Evolutionary conservation across 352 stramenopile species (phyloP).

Genomic region (Globisporangium heterothallicum): DNA sequence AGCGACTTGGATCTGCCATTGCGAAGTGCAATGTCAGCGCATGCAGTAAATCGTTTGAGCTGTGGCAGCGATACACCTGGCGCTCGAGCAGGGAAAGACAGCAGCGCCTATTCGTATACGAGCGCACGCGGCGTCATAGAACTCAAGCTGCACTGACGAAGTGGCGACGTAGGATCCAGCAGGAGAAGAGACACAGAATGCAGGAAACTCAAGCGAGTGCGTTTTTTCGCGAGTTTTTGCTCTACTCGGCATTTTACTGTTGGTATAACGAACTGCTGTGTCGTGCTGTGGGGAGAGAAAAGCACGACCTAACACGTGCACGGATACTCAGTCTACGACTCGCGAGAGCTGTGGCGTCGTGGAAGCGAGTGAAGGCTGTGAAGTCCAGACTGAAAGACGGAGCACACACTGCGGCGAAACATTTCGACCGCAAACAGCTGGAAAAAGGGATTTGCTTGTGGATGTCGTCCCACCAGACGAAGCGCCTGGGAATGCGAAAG

Average conservation of each 20-base stretch:
- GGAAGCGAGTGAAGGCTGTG: not conserved
- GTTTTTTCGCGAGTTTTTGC: conserved; percentile 26
- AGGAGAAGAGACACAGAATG: not conserved
- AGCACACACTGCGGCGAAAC: not conserved
- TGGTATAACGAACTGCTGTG: conserved; percentile 20
- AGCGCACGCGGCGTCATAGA: not conserved
- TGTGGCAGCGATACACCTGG: not conserved
- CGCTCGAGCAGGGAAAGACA: not conserved
- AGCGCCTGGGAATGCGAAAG: not conserved
- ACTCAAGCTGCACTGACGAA: not conserved
- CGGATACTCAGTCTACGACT: not conserved
- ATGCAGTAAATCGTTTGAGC: not conserved
- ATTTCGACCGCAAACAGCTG: conserved; percentile 5
- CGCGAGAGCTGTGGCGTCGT: not conserved
- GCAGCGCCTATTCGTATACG: not conserved
- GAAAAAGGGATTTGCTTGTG: not conserved
- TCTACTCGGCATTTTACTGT: conserved; percentile 20
- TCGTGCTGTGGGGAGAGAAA: conserved; percentile 5
- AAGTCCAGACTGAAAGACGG: not conserved
- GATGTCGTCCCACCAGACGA: not conserved
- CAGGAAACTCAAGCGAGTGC: conserved; percentile 12
- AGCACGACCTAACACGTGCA: not conserved
- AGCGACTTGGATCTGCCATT: not conserved
- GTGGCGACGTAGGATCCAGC: not conserved
- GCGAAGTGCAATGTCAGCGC: not conserved